Base-by-base conservation (phyloP, 805 yeast genomes). In the Yamadazyma olivae region DNA sequence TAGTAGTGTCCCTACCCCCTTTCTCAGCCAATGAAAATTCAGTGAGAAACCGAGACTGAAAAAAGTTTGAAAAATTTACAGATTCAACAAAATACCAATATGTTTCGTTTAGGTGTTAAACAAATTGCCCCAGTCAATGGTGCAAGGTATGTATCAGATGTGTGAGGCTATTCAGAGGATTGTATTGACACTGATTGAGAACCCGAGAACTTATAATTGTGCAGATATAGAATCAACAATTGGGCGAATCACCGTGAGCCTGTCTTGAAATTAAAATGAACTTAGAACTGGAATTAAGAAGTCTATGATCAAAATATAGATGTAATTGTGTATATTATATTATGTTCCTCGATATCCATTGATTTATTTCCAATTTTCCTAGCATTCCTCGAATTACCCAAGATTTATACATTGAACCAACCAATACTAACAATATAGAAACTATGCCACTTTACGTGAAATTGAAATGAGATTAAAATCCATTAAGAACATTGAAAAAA, bases 401-500 rank as follows among this genome's bases (percentile, higher is more conserved):
- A n/a, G n/a, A n/a, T n/a, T n/a, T n/a, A n/a, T n/a, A n/a, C n/a
- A n/a, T n/a, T n/a, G n/a, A n/a, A n/a, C n/a, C n/a, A n/a, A n/a
- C n/a, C n/a, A n/a, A 27, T 27, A 27, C 30, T 27, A 27, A 27
- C 35, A 17, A 6, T 32, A 6, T 45, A 86, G 96, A 83, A 82
- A 81, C 75, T 91, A 88, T 75, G 99, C 99, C 58, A 93, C 99
- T 53, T 78, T 93, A 64, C 91, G 97, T 75, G 99, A 93, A 71
- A 95, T 93, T 60, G 99, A 93, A 76, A 84, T 79, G 68, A 95
- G 99, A 76, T 81, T 93, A 63, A 93, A 93, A 76, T 88, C 97
- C 49, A 93, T 93, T 67, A 93, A 91, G 77, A 93, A 93, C 79
- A 91, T 93, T 67, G 97, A 93, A 74, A 93, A 93, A 77, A 93